Evolutionary conservation across 2,329 filamentous ascomycete species (phyloP), one percentile per base, ranked within the genome.

Genomic region (Cercospora sojina): DNA sequence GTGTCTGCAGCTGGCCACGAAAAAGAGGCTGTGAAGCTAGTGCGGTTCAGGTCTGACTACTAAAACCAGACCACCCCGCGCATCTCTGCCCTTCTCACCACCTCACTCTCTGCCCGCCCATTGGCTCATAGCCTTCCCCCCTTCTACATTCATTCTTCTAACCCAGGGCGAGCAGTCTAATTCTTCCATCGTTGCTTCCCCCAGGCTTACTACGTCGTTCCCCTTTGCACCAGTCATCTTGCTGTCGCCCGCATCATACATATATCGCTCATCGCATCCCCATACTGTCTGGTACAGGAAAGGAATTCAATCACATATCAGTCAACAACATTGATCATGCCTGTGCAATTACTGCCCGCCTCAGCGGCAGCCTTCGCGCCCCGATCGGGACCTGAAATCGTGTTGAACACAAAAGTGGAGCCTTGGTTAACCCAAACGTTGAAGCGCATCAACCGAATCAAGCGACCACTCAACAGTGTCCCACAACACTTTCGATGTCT

Each of bases 281-380:
- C 65, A 62, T 32, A 60, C 64, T 65, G 64, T 71, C 70, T 62
- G 67, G 67, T 67, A 69, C 68, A 61, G 59, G 49, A 64, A 63
- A 65, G 69, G 63, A 67, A 38, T 66, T 51, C 60, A 60, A 60
- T 51, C 63, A 55, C 64, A 61, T 43, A 53, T 60, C 65, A 64
- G 38, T 55, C 62, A 62, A 56, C 53, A 71, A 25, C 47, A 59
- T 63, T 56, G 79, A 85, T 78, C 78, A 98, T 98, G 95, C 93
- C 93, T 79, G 91, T 93, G 77, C 90, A 95, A 85, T 85, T 99
- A 79, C 85, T 99, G 75, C 95, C 95, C 74, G 94, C 94, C 70
- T 98, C 95, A 76, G 95, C 95, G 73, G 93, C 93, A 69, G 94
- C 95, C 76, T 99, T 98, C 84, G 94, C 94, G 75, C 94, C 94